phyloP scores from a whole-genome alignment of 148 eudicot species.

The Cornus florida region DNA sequence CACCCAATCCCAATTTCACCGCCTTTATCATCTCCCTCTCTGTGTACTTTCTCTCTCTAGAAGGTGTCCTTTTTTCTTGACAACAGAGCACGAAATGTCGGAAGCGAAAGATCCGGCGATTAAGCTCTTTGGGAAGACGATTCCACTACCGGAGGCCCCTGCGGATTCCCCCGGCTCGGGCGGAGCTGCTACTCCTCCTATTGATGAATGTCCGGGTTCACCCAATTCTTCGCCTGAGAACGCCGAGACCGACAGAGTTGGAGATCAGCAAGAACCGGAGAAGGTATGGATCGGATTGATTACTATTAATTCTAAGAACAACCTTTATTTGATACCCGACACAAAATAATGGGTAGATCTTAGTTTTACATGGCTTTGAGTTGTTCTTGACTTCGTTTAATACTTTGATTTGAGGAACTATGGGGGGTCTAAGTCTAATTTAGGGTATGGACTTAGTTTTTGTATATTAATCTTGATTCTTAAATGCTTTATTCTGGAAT shows the following conservation, averaged over 20 bases:
- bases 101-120: conserved; percentile 50
- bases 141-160: conserved; percentile 28
- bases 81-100: conserved; percentile 23
- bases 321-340: not conserved
- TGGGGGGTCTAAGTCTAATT: not conserved
- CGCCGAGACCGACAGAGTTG: not conserved
- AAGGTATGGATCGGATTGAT: not conserved
- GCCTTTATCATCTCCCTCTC: no score
- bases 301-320: not conserved
- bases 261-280: conserved; percentile 5
- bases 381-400: not conserved
- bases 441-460: not conserved
- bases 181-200: conserved; percentile 4
- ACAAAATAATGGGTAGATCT: not conserved
- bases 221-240: conserved; percentile 4
- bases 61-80: not conserved
- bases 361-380: not conserved
- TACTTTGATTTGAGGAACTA: not conserved
- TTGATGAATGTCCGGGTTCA: not conserved
- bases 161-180: not conserved
- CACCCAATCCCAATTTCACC: conserved; percentile 12
- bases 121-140: conserved; percentile 60
- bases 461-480: not conserved
- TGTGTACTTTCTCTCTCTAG: conserved; percentile 1
- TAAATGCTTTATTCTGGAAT: not conserved